Base-by-base conservation (phyloP, 192 early-diverging fungal species). In the Coemansia aciculifera region DNA sequence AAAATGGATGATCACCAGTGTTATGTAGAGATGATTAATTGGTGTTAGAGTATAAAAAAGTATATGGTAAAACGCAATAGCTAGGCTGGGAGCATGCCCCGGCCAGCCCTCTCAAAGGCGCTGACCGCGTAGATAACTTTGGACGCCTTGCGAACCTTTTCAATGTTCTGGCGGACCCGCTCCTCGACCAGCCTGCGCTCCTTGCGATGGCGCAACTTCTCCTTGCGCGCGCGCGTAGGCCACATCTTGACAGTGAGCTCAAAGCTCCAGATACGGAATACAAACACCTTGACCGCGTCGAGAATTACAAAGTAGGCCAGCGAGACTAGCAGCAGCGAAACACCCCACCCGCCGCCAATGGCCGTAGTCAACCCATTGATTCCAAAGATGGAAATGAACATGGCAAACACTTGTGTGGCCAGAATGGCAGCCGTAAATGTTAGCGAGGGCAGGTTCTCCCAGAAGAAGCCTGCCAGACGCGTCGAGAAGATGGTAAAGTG, bases 401-500 rank as follows among this genome's bases (percentile, higher is more conserved):
- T 87, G 66, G 94, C 94, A 78, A 98, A 86, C 27, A 98, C 84
- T 80, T 98, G 94, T 10, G 94, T 98, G 10, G 90, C 94, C 60
- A 91, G 78, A 63, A 98, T 89, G 48, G 90, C 92, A 13, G 87
- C 78, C 9, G 91, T 87, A 76, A 98, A 98, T 23, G 88, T 85
- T 70, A 83, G 85, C 52, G 87, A 88, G 6, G 96, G 96, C 76
- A 88, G 81, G 69, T 92, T 92, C 73, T 93, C 88, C 90, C 91
- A 98, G 79, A 93, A 95, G 77, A 87, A 94, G 44, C 91, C 89
- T 29, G 89, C 84, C 6, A 95, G 75, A 72, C 94, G 89, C 23
- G 95, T 95, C 13, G 93, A 95, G 83, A 97, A 97, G 67, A 97
- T 97, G 34, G 95, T 93, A 79, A 97, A 97, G 78, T 97, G 95